Base-by-base conservation (phyloP, 192 early-diverging fungal species). In the Coemansia guatemalensis region DNA sequence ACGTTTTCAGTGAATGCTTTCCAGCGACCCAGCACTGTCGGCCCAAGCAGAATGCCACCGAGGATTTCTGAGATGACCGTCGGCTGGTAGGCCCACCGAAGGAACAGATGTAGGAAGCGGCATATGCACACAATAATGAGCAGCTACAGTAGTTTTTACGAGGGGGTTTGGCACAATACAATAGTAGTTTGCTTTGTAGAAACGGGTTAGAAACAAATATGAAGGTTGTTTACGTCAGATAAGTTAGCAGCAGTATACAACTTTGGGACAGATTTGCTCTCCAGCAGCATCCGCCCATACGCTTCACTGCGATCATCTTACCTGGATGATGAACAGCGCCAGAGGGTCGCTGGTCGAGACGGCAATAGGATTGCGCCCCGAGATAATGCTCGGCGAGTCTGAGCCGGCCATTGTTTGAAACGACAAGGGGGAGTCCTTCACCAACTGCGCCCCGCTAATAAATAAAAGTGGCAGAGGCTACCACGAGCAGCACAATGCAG, bases 11-110 rank as follows among this genome's bases (percentile, higher is more conserved):
- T 70, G 69, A 90, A 96, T 3, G 73, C 81, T 21, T 85, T 84
- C 52, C 88, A 91, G 25, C 86, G 85, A 4, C 92, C 91, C 27
- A 97, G 82, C 1, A 85, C 92, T 1, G 94, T 90, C 2, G 93
- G 93, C 0, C 96, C 96, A 6, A 97, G 85, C 5, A 95, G 67
- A 54, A 96, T 93, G 9, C 94, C 94, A 23, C 89, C 93, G 26
- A 96, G 67, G 48, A 98, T 88, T 69, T 98, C 96, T 30, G 95
- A 89, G 52, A 98, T 96, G 33, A 95, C 96, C 3, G 83, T 71
- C 0, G 96, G 96, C 71, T 98, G 94, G 50, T 81, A 65, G 8
- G 95, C 58, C 27, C 81, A 78, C 17, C 69, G 70, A 22, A 98
- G 71, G 4, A 69, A 63, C 27, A 90, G 11, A 23, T 86, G 85